Base-by-base conservation (phyloP, 164 flowering plant genomes). In the Stephania yunnanensis region DNA sequence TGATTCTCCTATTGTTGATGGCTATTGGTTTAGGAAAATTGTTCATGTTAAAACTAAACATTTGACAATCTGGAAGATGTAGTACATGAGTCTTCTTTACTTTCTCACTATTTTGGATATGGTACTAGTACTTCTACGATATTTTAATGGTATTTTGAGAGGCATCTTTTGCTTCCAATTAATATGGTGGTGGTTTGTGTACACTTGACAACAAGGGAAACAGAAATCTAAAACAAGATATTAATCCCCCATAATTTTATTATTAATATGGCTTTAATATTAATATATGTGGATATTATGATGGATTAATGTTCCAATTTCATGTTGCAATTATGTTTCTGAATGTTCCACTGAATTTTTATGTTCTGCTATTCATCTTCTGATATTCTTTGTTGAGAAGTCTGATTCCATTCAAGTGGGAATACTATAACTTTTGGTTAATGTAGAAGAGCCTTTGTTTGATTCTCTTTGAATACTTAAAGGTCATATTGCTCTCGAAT, bases 51-150 rank as follows among this genome's bases (percentile, higher is more conserved):
- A 74, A 78, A 77, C 75, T 73, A 70, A 82, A 81, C 78, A 76
- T 79, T 83, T 82, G 81, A 75, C 86, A 82, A 81, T 78, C 83
- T 84, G 78, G 81, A 82, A 83, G 82, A 74, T 76, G 69, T 75
- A 77, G 78, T 74, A 76, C n/a, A 77, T 76, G 79, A 80, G 82
- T 80, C 46, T 71, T 66, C 73, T 73, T 75, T 64, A 73, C 74
- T 69, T 17, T 46, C 71, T 69, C 74, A 70, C 15, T 83, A 77
- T 77, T 69, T 71, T 78, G 76, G 71, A 36, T 63, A 70, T 84
- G 81, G 71, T 76, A 64, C 64, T 79, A 70, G 70, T 76, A 45
- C 70, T 79, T 61, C 75, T 76, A 71, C 73, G 69, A 68, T 81
- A 76, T 79, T 79, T 77, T 75, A 61, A 53, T 81, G 74, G 70